Conservation (phyloP, 768 basidiomycete species). For the Macrolepiota dolichaula region DNA sequence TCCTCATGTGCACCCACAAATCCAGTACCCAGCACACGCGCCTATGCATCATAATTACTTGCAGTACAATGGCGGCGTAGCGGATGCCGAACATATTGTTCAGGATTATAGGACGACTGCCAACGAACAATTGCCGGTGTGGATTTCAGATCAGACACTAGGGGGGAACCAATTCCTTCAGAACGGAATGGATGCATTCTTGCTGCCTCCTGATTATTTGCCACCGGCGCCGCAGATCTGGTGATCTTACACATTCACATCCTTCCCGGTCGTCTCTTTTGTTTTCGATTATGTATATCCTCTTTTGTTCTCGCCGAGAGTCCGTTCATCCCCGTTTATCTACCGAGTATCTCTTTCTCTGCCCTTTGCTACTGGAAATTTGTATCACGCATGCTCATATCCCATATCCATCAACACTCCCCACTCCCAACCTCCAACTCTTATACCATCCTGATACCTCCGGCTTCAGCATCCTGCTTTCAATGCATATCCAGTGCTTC, state of each 20-base stretch:
- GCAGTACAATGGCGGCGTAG: slow-evolving; percentile 15
- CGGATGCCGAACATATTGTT: slow-evolving; percentile 69
- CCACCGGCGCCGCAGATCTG: slow-evolving; percentile 73
- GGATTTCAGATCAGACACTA: slow-evolving; percentile 82
- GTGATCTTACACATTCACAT: slow-evolving; percentile 38
- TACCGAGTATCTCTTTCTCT: background rate
- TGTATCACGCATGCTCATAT: slow-evolving; percentile 1
- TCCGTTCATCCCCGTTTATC: background rate
- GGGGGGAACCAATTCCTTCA: slow-evolving; percentile 75
- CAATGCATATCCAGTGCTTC: background rate
- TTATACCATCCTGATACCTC: background rate
- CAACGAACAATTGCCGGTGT: slow-evolving; percentile 76
- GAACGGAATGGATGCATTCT: slow-evolving; percentile 83
- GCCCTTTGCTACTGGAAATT: background rate
- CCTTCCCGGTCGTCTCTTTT: background rate
- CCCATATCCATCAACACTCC: background rate
- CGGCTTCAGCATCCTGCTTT: background rate
- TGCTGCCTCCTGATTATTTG: slow-evolving; percentile 72
- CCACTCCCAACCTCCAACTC: background rate
- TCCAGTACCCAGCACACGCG: slow-evolving; percentile 20
- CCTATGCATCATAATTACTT: slow-evolving; percentile 16
- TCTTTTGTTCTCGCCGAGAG: background rate
- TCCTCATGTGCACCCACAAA: slow-evolving; percentile 19
- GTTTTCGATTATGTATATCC: background rate
- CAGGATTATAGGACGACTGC: slow-evolving; percentile 70